Evolutionary conservation across 2,329 filamentous ascomycete species (phyloP), one percentile per base, ranked within the genome.

Genomic region (Rutstroemia sp.): DNA sequence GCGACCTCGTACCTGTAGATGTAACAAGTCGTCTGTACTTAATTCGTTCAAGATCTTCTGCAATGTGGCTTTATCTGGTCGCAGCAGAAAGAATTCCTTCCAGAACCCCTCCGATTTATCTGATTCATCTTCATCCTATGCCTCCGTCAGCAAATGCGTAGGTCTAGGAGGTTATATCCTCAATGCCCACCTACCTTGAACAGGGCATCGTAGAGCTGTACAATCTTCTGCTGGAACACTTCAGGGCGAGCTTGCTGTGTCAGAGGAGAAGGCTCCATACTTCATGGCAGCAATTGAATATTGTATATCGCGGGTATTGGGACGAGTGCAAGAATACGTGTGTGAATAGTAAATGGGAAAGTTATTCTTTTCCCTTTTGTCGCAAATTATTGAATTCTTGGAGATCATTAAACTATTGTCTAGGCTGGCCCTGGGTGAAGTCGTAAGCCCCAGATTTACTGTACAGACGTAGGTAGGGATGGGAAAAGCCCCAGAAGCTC

Each of bases 171-270:
- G 40, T 38, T 49, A 19, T 58, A 19, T n/a, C 38, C 19, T 53
- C 45, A 36, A 48, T n/a, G 7, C 8, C n/a, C 54, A 56, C 64
- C 52, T 51, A 86, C 83, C 81, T 84, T 83, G 77, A 97, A 92
- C 19, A 97, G 77, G 62, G 82, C 80, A 67, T 92, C 83, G 73
- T 99, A 99, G 51, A 97, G 83, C 71, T 88, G 81, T 59, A 95
- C 87, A 64, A 99, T 89, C 76, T 99, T 99, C 54, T 89, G 92
- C 73, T 95, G 88, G 71, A 99, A 96, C 42, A 87, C 83, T 72
- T 95, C 88, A 54, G 92, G 94, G 67, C 90, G 83, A 73, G 84
- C 83, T 78, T 96, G 91, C 74, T 95, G 91, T 57, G 92, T 96
- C 70, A 99, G 82, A 62, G 94, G 94, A 70, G 92, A 97, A 66